Evolutionary conservation across 805 yeast genomes (phyloP), one percentile per base, ranked within the genome.

Genomic region (Ogataea henricii): DNA sequence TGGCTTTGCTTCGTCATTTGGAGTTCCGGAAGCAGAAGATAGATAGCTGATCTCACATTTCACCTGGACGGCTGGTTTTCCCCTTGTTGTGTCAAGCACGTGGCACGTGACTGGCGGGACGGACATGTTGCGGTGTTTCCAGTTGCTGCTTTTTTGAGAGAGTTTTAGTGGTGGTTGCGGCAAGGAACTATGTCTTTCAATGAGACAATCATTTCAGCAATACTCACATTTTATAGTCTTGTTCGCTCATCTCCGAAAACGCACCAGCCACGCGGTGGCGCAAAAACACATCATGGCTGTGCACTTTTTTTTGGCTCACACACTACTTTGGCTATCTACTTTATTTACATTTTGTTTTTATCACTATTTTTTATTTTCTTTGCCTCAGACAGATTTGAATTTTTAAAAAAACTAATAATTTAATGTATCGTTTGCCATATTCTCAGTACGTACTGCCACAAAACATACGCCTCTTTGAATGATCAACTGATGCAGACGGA

Each of bases 1-100:
- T 3, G 84, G 82, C 21, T 40, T 27, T 4, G 40, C 37, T 13
- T 42, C 13, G 13, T 44, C 40, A 4, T 47, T 33, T 25, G 43
- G 20, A 16, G 44, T 12, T 6, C 16, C 46, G 26, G 21, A 59
- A 3, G 40, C n/a, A 41, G 60, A 6, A 64, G 49, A 22, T 3
- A 77, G 47, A 45, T 65, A 66, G 60, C 71, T 79, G 30, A 86
- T 68, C 23, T 82, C 82, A 61, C 94, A 88, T 2, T 74, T 68
- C n/a, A 91, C 91, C n/a, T 74, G 76, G 0, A 69, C 63, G 1
- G 96, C 97, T 1, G 98, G 98, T 50, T 72, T 76, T 1, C 98
- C 98, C 6, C 74, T 67, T 8, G 87, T 83, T 6, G 97, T 90
- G 60, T 91, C 96, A 18, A 91, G 73, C 8, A 91, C 79, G 65